A percentile compares a stretch with the other conserved stretches of the same genome.
These are phyloP conservation scores for Apiospora arundinis DNA, from an alignment of 2,329 filamentous ascomycete genomes.

Conservation along the genomic window DNA sequence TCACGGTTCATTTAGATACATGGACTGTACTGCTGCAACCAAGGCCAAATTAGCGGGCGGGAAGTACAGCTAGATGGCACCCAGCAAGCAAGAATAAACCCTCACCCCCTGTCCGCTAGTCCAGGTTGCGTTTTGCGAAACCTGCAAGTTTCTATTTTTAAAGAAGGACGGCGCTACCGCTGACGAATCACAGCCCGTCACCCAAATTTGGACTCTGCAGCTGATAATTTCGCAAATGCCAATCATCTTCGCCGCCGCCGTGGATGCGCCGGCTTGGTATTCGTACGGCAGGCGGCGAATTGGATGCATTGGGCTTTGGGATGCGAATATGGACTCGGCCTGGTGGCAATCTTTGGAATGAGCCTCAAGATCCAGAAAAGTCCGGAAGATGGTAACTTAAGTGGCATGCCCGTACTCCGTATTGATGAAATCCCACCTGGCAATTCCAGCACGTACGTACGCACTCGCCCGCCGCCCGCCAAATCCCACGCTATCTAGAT, in stretches of 20 bases:
- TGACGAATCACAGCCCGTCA: slow-evolving; percentile 27
- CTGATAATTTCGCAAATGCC: slow-evolving; percentile 30
- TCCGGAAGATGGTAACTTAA: not conserved
- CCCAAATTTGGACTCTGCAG: slow-evolving; percentile 27
- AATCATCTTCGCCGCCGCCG: slow-evolving; percentile 25
- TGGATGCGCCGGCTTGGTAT: slow-evolving; percentile 21
- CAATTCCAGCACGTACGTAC: not conserved
- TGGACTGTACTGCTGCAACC: slow-evolving; percentile 12
- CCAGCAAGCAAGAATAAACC: slow-evolving; percentile 20
- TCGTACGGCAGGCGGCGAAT: slow-evolving; percentile 14
- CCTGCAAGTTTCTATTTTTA: slow-evolving; percentile 28
- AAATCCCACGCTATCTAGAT: slow-evolving; percentile 7
- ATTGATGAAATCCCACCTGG: not conserved
- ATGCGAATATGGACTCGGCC: not conserved
- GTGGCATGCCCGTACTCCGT: not conserved
- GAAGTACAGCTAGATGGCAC: slow-evolving; percentile 11
- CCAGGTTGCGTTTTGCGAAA: slow-evolving; percentile 30
- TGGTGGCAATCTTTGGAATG: not conserved
- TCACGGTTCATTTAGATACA: slow-evolving; percentile 1
- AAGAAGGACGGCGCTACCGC: slow-evolving; percentile 25
- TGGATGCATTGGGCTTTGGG: slow-evolving; percentile 16
- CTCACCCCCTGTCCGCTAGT: slow-evolving; percentile 1
- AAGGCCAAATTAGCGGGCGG: not conserved
- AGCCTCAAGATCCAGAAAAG: slow-evolving; percentile 16
- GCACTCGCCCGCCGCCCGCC: not conserved